These are phyloP conservation scores for Secale cereale DNA, from an alignment of 176 grass and related monocot species.

Conservation along the genomic window DNA sequence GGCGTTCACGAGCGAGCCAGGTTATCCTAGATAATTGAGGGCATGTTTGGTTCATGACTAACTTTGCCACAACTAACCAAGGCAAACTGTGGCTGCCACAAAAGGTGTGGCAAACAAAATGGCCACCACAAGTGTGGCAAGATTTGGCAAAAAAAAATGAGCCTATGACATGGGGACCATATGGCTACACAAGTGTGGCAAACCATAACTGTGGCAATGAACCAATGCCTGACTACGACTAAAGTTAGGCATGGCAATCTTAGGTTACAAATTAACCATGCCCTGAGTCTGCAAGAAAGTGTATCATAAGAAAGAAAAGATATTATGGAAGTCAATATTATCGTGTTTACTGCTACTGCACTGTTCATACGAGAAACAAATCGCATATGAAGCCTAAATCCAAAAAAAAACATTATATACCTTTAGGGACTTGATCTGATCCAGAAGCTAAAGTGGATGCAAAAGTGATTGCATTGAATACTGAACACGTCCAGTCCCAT, in stretches of 20 bases:
- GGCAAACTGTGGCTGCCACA: background rate
- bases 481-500: constrained; percentile 99
- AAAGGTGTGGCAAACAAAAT: background rate
- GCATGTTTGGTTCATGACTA: background rate
- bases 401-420: constrained; percentile 38
- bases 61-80: background rate
- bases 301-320: background rate
- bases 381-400: background rate
- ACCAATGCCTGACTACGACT: too few species aligned
- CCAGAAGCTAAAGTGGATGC: constrained; percentile 95
- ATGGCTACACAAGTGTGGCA: background rate
- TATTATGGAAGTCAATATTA: background rate
- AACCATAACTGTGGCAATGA: too few species aligned
- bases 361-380: background rate
- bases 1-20: constrained; percentile 6
- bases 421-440: constrained; percentile 74
- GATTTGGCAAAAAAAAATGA: background rate
- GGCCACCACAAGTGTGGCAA: background rate
- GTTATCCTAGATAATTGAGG: background rate
- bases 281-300: background rate
- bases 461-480: constrained; percentile 91
- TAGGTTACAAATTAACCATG: background rate
- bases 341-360: background rate
- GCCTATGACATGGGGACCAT: background rate
- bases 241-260: background rate